Evolutionary conservation across 1,284 basidiomycete genomes (phyloP), one percentile per base, ranked within the genome.

Genomic region (Schizopora paradoxa): DNA sequence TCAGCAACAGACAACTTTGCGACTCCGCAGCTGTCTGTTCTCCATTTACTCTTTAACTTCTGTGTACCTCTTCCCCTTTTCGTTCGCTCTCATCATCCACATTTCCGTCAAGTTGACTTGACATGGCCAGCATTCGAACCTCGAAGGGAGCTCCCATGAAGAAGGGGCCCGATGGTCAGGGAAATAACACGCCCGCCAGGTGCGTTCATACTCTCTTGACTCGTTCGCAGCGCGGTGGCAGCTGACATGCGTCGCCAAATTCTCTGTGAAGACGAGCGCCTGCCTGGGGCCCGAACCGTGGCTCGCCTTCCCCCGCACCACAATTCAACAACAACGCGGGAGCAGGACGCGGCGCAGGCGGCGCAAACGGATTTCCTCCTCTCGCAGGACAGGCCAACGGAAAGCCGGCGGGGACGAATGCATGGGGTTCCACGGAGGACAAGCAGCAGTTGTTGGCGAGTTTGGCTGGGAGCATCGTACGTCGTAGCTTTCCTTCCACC

Each of bases 401-500:
- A 31, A 51, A 51, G 33, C 11, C 41, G 7, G 19, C 41, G 29
- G 28, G 28, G 28, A 35, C 34, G 16, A 45, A 45, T 31, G 49
- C 45, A 5, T 47, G 49, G 45, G 49, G 49, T 10, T 44, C 49
- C 18, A 25, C 45, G 6, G 49, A 51, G 32, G 49, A 51, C 23
- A 47, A 47, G 38, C 41, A 51, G 23, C 49, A 44, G 32, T 37
- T 51, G 36, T 44, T 51, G 26, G 49, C 49, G 25, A 40, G 45
- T 34, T 37, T 51, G 41, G 49, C 49, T 32, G 49, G 49, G 26
- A 51, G 49, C 41, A 51, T 51, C 23, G 49, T 51, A 8, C 47
- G 49, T 51, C 27, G 43, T 11, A 22, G 18, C 28, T 31, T 25
- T 23, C 16, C 27, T 23, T 16, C 34, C 19, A 14, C 14, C 23